Evolutionary conservation across 352 stramenopile species (phyloP), one percentile per base, ranked within the genome.

Genomic region (Pythium periplocum): DNA sequence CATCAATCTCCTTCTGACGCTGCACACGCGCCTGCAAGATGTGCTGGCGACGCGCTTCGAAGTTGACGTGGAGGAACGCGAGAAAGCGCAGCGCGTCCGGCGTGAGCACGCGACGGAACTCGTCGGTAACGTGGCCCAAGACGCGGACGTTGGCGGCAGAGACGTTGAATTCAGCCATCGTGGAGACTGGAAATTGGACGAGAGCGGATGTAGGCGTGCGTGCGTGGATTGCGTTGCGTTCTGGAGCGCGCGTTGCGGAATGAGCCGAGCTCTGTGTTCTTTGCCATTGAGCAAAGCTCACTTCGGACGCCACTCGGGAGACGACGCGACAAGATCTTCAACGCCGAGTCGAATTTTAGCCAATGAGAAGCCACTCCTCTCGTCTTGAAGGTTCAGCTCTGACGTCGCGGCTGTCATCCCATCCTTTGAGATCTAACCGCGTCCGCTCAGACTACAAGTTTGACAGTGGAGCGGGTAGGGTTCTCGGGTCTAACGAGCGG

Each of bases 41-140:
- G 35, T 69, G 42, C 49, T 67, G 61, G 45, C 64, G 64, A 4
- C 52, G 55, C n/a, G 62, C 40, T 62, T 97, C 87, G 61, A 97
- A 98, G 54, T 94, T 79, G 40, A 75, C 61, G 53, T 95, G 92
- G 45, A 98, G 71, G 64, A 92, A 93, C 11, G 78, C 90, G 10
- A 98, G 73, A 62, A 98, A 98, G 54, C 87, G 83, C 40, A 98
- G 72, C 17, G 92, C 90, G 54, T 97, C 87, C 3, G 86, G 83
- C 17, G 88, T 97, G 39, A 97, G 69, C 45, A 98, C 89, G 48
- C 86, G 82, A 53, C 73, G 69, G 61, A 88, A 91, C 4, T 60
- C 63, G 53, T 91, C 83, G n/a, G 76, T 83, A 31, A 88, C 76
- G 58, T 80, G 78, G 55, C 86, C 83, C 41, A 96, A 75, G 44